Percentiles rank a stretch among this genome's conserved stretches.
Conservation (phyloP, 208 protist genomes). For the Angomonas ambiguus region DNA sequence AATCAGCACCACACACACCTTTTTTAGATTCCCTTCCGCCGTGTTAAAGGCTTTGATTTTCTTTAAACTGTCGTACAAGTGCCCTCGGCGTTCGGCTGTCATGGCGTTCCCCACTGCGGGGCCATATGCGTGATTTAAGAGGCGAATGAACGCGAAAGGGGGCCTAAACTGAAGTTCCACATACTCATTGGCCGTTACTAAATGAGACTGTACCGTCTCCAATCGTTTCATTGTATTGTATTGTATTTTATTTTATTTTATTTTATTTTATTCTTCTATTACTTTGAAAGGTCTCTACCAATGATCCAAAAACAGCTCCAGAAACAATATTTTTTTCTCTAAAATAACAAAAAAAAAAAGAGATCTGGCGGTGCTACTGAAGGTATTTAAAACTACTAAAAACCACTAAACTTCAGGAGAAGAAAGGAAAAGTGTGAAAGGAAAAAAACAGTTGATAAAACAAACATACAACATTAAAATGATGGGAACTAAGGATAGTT, state of each 20-base stretch:
- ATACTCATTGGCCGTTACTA: constrained; percentile 3
- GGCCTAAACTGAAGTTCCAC: background rate
- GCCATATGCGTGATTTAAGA: constrained; percentile 9
- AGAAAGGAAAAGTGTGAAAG: too few species aligned
- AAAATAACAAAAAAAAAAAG: background rate
- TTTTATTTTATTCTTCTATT: background rate
- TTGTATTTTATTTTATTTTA: constrained; percentile 1
- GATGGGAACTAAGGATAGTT: too few species aligned
- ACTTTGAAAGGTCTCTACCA: constrained; percentile 13
- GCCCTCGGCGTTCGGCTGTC: background rate
- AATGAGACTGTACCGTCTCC: background rate
- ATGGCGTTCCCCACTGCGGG: constrained; percentile 2
- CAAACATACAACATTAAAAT: too few species aligned
- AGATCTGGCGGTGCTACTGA: background rate
- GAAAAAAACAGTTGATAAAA: too few species aligned
- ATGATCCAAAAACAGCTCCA: too few species aligned
- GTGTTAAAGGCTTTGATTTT: constrained; percentile 2
- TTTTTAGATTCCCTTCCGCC: background rate
- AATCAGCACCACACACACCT: background rate
- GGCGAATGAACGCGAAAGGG: constrained; percentile 1
- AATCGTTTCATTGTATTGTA: constrained; percentile 1
- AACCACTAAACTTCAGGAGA: background rate
- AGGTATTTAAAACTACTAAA: background rate
- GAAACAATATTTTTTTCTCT: constrained; percentile 5
- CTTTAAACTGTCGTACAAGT: background rate